Evolutionary conservation across 176 grass and related monocot species (phyloP).

Genomic region (Dendrocalamus sinicus): DNA sequence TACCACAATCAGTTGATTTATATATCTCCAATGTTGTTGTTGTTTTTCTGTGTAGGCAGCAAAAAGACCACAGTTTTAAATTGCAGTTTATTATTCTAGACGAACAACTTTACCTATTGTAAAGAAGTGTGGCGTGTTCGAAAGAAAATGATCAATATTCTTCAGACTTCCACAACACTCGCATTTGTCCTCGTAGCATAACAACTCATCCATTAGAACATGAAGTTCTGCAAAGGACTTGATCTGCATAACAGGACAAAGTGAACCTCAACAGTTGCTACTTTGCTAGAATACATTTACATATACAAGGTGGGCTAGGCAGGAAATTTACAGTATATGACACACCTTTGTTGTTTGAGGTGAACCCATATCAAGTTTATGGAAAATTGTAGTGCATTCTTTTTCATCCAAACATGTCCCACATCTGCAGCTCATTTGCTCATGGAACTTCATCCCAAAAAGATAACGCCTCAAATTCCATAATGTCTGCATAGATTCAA

Average conservation of each 20-base stretch:
- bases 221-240: slow-evolving; percentile 37
- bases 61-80: background rate
- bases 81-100: slow-evolving; percentile 11
- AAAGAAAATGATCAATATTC: slow-evolving; percentile 17
- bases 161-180: slow-evolving; percentile 17
- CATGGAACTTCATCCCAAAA: slow-evolving; percentile 27
- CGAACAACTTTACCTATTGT: slow-evolving; percentile 31
- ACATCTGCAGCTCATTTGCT: slow-evolving; percentile 23
- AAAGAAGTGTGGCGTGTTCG: slow-evolving; percentile 34
- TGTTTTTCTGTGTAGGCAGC: background rate
- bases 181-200: background rate
- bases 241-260: slow-evolving; percentile 28
- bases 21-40: background rate
- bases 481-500: slow-evolving; percentile 17
- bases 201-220: slow-evolving; percentile 10
- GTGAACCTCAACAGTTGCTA: background rate
- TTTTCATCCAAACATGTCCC: slow-evolving; percentile 16
- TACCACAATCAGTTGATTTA: background rate
- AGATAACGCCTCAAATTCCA: slow-evolving; percentile 20
- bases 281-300: background rate
- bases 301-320: background rate
- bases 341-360: slow-evolving; percentile 39
- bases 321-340: background rate
- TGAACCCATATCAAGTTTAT: slow-evolving; percentile 27
- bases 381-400: slow-evolving; percentile 17